Base-by-base conservation (phyloP, 1,284 basidiomycete genomes). In the Naganishia sp. region DNA sequence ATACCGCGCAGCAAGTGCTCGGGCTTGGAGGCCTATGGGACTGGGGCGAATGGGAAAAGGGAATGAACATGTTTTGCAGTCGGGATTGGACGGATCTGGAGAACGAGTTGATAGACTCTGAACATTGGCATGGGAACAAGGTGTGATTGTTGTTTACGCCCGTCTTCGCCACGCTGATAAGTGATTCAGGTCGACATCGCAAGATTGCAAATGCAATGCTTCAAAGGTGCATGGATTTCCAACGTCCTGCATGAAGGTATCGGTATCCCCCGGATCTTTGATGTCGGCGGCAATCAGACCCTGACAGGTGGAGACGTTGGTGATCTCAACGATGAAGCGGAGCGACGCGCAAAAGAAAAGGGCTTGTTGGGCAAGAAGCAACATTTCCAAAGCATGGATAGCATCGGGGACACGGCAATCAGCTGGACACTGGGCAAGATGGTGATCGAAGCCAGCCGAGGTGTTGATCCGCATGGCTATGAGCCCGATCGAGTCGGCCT, bases 361-460 rank as follows among this genome's bases (percentile, higher is more conserved):
- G 91, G 92, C 18, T 83, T 95, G 28, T 87, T 87, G 64, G 81
- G 44, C 69, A 73, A 56, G 44, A 33, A 64, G 15, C 65, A 70
- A 43, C 86, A 54, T 92, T 80, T 99, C 80, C 96, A 98, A 80
- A 92, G 90, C 57, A 83, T 96, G 80, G 94, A 98, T 77, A 87
- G 88, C 43, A 90, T 99, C 43, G 88, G 87, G 36, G 91, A 91
- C 72, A 92, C 96, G 60, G 90, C 92, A 43, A 94, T 99, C 75
- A 93, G 88, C 72, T 99, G 95, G 95, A 98, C 95, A 3, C 83
- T 99, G 36, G 95, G 96, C 53, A 98, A 98, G 79, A 97, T 98
- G 87, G 93, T 99, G 0, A 84, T 98, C 44, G 95, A 98, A 80
- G 95, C 95, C 11, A 92, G 90, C 79, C 90, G 89, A 71, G 90